A percentile compares a stretch with the other conserved stretches of the same genome.
These are phyloP conservation scores for Blastocystis sp. DNA, from an alignment of 352 stramenopile species.

Conservation along the genomic window DNA sequence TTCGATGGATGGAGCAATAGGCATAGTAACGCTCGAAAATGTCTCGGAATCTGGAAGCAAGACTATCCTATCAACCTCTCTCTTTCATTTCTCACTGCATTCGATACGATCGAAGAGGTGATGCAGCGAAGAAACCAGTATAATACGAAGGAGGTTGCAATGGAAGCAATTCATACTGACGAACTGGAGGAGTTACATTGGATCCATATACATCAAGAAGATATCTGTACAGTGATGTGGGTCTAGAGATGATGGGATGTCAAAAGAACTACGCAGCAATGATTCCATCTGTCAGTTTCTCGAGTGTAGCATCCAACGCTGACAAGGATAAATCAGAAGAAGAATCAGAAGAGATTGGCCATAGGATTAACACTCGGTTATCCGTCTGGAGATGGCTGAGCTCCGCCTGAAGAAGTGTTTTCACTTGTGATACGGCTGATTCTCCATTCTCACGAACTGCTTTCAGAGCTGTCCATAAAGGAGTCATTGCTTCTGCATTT, in stretches of 20 bases:
- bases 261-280: background rate
- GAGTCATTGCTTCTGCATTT: background rate
- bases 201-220: background rate
- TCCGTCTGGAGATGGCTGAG: background rate
- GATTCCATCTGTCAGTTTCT: background rate
- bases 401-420: background rate
- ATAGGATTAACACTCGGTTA: constrained; percentile 3
- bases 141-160: background rate
- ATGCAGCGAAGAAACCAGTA: background rate
- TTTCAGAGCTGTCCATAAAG: background rate
- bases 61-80: background rate
- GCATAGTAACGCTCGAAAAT: constrained; percentile 31
- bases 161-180: background rate
- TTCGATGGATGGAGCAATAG: constrained; percentile 3
- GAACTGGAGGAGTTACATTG: background rate
- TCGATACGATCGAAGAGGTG: background rate
- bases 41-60: background rate
- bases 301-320: background rate
- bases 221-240: background rate
- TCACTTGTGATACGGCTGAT: background rate
- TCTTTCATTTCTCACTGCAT: background rate
- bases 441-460: background rate
- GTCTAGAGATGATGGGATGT: background rate
- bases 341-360: background rate
- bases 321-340: background rate